Conservation (phyloP, 805 yeast species). For the Sugiyamaella smithiae region DNA sequence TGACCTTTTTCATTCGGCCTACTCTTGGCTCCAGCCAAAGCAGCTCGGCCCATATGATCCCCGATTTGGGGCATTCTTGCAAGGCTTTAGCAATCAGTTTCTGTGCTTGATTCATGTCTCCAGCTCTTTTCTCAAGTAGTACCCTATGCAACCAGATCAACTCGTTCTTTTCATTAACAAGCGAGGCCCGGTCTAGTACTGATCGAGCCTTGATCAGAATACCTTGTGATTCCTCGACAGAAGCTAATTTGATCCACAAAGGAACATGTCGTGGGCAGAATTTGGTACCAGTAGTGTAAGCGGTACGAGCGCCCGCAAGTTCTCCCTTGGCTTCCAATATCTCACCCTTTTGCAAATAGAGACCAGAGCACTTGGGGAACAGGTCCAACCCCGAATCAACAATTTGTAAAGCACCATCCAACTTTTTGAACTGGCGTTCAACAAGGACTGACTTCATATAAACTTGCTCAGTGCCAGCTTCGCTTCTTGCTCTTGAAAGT, state of each 20-base stretch:
- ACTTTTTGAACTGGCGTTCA: conserved; percentile 41
- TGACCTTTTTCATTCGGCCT: conserved; percentile 55
- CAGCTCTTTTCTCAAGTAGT: conserved; percentile 51
- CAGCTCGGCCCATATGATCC: conserved; percentile 64
- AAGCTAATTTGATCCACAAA: conserved; percentile 57
- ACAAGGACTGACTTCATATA: conserved; percentile 62
- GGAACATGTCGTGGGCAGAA: conserved; percentile 42
- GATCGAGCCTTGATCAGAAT: conserved; percentile 64
- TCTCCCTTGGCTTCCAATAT: conserved; percentile 39
- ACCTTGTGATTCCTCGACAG: conserved; percentile 45
- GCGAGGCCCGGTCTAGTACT: conserved; percentile 61
- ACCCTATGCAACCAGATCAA: conserved; percentile 58
- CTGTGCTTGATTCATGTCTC: conserved; percentile 51
- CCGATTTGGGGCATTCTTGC: conserved; percentile 54
- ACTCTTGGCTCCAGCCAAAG: conserved; percentile 44
- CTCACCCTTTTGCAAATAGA: conserved; percentile 65
- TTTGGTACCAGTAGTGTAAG: conserved; percentile 49
- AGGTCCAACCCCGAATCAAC: conserved; percentile 46
- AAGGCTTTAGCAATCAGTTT: conserved; percentile 57
- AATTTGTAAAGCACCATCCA: conserved; percentile 40
- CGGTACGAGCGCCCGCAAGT: conserved; percentile 44
- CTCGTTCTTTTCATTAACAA: conserved; percentile 49
- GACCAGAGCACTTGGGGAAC: conserved; percentile 51
- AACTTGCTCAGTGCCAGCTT: conserved; percentile 46
- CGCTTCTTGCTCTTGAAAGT: conserved; percentile 40